Evolutionary conservation across 331 rosid genomes (phyloP), one percentile per base, ranked within the genome.

Genomic region (Dryas integrifolia): DNA sequence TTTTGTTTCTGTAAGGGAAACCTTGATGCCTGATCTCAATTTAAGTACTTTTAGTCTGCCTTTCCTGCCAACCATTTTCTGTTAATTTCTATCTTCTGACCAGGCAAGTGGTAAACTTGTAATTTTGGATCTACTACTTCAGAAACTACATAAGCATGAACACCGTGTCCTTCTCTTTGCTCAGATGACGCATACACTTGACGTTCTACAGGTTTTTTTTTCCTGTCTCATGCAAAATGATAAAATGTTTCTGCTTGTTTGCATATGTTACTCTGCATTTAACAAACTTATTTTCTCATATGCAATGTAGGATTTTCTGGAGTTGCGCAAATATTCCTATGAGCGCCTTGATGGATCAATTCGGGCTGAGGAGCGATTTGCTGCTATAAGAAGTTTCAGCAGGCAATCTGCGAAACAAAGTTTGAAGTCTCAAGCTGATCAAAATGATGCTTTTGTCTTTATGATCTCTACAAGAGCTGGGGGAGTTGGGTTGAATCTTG

Each of bases 291-390:
- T 45, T 13, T 50, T 68, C 65, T 59, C 58, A 26, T 60, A 60
- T 80, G 53, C 57, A 61, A 70, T 62, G 18, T 77, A 94, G 98
- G 97, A 94, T 72, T 91, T 76, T 82, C 56, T 94, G 75, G 97
- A 94, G 88, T 77, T 94, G 62, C 83, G 91, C 26, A 88, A 84
- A 49, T 91, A 89, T 85, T 91, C 98, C 15, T 91, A 91, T 44
- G 96, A 88, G 81, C 98, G 97, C 73, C 98, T 94, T 77, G 98
- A 94, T 86, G 98, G 98, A 72, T 94, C 98, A 47, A 63, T 94
- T 73, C 91, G 98, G 56, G 98, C 98, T 30, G 98, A 94, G 90
- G 98, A 94, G 87, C 92, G 98, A 45, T 94, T 94, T 88, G 89
- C 98, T 78, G 97, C 97, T 65, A 91, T 94, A 80, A 91, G 95